Evolutionary conservation across 805 yeast species (phyloP).

Genomic region (Ogataea paradorogensis): DNA sequence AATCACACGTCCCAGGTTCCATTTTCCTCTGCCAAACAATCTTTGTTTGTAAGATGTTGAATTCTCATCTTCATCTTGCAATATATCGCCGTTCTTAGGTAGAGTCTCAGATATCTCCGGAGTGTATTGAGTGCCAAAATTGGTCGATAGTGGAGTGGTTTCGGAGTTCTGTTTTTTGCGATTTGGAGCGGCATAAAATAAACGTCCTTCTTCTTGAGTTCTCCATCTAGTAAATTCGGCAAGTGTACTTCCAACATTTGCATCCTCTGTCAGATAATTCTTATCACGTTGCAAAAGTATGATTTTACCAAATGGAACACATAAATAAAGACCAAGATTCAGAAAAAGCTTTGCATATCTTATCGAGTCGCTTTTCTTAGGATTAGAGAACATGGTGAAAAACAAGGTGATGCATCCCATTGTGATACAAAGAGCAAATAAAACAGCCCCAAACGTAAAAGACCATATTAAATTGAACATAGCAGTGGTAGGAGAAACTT

Average conservation of each 20-base stretch:
- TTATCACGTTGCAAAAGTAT: constrained; percentile 76
- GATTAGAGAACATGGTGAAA: constrained; percentile 43
- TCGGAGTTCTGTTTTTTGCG: constrained; percentile 17
- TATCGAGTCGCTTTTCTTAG: constrained; percentile 44
- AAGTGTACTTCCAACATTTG: constrained; percentile 79
- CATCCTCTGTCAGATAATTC: constrained; percentile 81
- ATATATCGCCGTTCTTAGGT: constrained; percentile 2
- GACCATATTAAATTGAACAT: constrained; percentile 75
- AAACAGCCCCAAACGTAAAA: constrained; percentile 62
- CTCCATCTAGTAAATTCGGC: constrained; percentile 90
- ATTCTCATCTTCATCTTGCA: constrained; percentile 30
- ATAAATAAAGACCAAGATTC: constrained; percentile 65
- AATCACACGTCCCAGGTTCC: constrained; percentile 80
- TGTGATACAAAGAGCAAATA: constrained; percentile 51
- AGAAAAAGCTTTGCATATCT: constrained; percentile 61
- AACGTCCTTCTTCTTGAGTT: constrained; percentile 67
- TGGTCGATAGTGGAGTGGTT: constrained; percentile 17
- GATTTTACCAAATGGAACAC: constrained; percentile 87
- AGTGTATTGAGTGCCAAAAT: constrained; percentile 1
- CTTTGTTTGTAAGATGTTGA: constrained; percentile 38
- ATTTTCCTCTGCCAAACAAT: constrained; percentile 85
- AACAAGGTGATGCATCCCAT: constrained; percentile 47
- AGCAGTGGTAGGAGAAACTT: constrained; percentile 58
- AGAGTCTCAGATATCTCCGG: neutral
- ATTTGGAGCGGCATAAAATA: constrained; percentile 72